Percentiles rank a stretch among this genome's conserved stretches.
Evolutionary conservation across 495 filamentous ascomycete species (phyloP).

Genomic region (Trichoderma erinaceum): DNA sequence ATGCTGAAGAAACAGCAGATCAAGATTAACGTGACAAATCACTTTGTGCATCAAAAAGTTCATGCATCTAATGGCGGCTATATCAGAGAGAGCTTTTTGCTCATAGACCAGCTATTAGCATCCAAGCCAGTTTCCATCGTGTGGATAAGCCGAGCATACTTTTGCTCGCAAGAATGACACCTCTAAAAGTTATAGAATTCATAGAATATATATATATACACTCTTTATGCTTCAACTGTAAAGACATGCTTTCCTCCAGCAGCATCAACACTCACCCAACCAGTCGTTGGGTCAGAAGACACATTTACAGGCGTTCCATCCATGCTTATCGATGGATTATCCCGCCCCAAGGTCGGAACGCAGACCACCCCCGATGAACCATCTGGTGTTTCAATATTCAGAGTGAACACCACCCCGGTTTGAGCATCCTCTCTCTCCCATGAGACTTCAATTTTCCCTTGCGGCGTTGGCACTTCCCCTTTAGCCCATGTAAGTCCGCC

Average conservation of each 20-base stretch:
- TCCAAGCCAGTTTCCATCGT: neutral
- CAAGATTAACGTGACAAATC: neutral
- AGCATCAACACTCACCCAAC: neutral
- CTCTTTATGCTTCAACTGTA: neutral
- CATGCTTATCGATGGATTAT: neutral
- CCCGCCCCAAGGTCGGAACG: neutral
- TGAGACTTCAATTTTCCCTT: constrained; percentile 30
- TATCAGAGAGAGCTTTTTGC: neutral
- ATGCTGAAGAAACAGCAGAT: constrained; percentile 20
- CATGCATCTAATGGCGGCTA: neutral
- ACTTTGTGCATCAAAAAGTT: neutral
- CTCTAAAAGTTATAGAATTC: neutral
- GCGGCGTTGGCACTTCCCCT: constrained; percentile 35
- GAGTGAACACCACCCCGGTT: constrained; percentile 17
- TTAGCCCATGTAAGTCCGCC: constrained; percentile 32
- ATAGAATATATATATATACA: neutral
- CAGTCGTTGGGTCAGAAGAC: neutral
- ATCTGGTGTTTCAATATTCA: constrained; percentile 22
- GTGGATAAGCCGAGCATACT: neutral
- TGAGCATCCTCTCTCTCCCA: constrained; percentile 25
- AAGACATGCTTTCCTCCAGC: neutral
- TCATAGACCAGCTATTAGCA: neutral
- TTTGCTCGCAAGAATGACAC: neutral
- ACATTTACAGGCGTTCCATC: neutral
- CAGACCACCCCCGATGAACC: constrained; percentile 18